Evolutionary conservation across 139 green algal genomes (phyloP).

Genomic region (Parachlorella kessleri): DNA sequence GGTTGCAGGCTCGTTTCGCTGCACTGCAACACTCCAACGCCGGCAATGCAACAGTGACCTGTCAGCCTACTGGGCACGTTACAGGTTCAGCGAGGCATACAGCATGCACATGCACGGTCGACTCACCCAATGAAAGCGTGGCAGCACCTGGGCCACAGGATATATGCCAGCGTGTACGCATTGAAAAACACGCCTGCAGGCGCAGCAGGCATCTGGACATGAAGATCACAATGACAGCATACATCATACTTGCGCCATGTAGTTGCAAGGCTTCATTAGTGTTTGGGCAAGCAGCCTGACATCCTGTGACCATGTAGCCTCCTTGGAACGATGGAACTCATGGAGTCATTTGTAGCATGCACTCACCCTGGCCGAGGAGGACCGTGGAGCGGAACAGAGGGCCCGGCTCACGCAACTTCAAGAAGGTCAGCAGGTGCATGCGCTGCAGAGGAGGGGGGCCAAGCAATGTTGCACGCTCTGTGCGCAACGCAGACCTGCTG

Average conservation of each 20-base stretch:
- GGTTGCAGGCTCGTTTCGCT: no score
- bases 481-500: background rate
- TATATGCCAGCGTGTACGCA: slow-evolving; percentile 83
- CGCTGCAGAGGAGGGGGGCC: slow-evolving; percentile 36
- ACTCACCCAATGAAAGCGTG: slow-evolving; percentile 93
- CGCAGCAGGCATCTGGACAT: background rate
- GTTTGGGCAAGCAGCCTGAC: no score
- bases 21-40: no score
- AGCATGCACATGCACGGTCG: no score
- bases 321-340: no score
- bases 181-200: slow-evolving; percentile 89
- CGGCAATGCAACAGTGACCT: no score
- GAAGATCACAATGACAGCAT: no score
- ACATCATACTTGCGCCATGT: background rate
- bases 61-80: no score
- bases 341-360: no score
- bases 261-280: no score
- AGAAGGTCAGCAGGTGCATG: slow-evolving; percentile 95
- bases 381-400: slow-evolving; percentile 80
- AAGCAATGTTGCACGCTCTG: no score
- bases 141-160: slow-evolving; percentile 75
- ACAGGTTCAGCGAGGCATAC: no score
- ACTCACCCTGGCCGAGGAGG: slow-evolving; percentile 63
- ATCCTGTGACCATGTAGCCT: background rate
- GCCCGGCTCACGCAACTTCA: slow-evolving; percentile 81